Percentiles rank a stretch among this genome's conserved stretches.
phyloP scores from a whole-genome alignment of 768 basidiomycete genomes.

The Phaffia tasmanica region DNA sequence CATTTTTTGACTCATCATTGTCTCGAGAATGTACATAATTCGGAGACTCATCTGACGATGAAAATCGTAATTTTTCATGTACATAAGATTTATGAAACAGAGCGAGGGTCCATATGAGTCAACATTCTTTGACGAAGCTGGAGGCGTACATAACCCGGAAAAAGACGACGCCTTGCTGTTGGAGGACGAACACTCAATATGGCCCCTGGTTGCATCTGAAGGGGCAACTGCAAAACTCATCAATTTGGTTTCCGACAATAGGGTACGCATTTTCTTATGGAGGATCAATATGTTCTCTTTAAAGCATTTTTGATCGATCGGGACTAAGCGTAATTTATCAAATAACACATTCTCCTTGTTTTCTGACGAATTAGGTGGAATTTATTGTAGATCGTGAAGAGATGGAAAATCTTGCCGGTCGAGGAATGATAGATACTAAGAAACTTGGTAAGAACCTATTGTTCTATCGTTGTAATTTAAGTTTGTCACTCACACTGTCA shows the following conservation, averaged over 20 bases:
- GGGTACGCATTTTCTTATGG: not conserved
- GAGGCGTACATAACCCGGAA: not conserved
- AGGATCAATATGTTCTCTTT: not conserved
- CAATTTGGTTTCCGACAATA: not conserved
- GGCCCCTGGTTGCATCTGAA: conserved; percentile 23
- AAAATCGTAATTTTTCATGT: not conserved
- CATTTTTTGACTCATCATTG: not conserved
- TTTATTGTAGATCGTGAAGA: conserved; percentile 10
- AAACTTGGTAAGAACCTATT: conserved; percentile 16
- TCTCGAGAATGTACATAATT: not conserved
- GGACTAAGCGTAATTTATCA: not conserved
- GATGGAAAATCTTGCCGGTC: not conserved
- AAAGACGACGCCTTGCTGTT: conserved; percentile 1
- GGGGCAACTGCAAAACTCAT: conserved; percentile 15
- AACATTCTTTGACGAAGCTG: conserved; percentile 16
- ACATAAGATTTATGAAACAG: conserved; percentile 6
- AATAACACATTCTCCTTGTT: no score
- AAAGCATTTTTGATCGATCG: not conserved
- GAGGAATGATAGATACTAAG: conserved; percentile 15
- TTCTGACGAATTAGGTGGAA: conserved; percentile 6
- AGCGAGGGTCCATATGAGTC: not conserved
- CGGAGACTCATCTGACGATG: not conserved
- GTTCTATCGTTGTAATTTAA: not conserved
- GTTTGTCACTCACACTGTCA: not conserved
- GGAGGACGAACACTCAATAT: conserved; percentile 12